These are phyloP conservation scores for Trichoderma gamsii DNA, from an alignment of 495 filamentous ascomycete species.

Conservation along the genomic window DNA sequence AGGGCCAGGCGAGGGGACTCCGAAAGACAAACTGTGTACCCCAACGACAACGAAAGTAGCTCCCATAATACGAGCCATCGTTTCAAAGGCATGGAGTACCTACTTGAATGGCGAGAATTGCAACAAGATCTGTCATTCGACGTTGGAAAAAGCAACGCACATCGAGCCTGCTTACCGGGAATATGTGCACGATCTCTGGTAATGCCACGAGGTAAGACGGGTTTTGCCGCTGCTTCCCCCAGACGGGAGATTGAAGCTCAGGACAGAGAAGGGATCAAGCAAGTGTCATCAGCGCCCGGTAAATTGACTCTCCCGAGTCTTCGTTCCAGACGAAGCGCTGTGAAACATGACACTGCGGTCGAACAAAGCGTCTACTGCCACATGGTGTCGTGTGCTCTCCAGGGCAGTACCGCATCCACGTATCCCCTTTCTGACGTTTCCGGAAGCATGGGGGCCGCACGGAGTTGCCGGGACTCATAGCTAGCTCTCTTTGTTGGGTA, in stretches of 20 bases:
- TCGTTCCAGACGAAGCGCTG: background rate
- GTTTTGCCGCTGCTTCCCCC: background rate
- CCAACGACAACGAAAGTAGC: too few species aligned
- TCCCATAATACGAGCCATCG: too few species aligned
- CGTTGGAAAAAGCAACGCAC: background rate
- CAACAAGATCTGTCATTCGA: background rate
- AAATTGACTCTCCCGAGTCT: background rate
- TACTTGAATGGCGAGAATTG: too few species aligned
- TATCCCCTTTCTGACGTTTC: conserved; percentile 2
- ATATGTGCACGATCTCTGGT: background rate
- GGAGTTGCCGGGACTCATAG: conserved; percentile 4
- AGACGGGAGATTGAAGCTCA: background rate
- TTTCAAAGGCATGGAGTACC: too few species aligned
- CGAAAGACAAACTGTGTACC: background rate
- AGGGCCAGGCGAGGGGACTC: background rate
- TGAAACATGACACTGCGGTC: background rate
- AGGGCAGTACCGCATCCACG: background rate
- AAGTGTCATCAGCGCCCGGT: background rate
- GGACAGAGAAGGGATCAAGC: conserved; percentile 9
- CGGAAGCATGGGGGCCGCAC: conserved; percentile 5
- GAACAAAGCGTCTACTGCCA: background rate
- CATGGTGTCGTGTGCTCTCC: conserved; percentile 10
- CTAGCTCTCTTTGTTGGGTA: background rate
- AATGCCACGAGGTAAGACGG: background rate
- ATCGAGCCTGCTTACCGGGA: background rate